Evolutionary conservation across 148 eudicot species (phyloP).

Genomic region (Persicaria tinctoria): DNA sequence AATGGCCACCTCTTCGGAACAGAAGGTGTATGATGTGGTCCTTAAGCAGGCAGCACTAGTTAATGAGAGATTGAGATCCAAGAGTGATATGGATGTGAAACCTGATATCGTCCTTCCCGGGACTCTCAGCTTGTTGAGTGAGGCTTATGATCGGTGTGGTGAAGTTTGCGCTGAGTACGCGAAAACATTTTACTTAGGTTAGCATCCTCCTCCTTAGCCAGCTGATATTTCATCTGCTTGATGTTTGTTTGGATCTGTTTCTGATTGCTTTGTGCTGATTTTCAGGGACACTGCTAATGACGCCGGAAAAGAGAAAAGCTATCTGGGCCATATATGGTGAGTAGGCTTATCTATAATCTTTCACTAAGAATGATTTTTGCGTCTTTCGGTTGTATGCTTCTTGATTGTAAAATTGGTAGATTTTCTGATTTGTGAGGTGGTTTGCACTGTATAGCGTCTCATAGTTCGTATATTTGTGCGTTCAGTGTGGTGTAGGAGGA

Average conservation of each 20-base stretch:
- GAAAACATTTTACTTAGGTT: constrained; percentile 80
- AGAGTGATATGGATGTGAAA: constrained; percentile 58
- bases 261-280: not conserved
- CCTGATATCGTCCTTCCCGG: constrained; percentile 85
- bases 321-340: constrained; percentile 98
- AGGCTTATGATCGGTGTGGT: constrained; percentile 78
- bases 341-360: not conserved
- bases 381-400: not conserved
- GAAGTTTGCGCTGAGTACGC: constrained; percentile 91
- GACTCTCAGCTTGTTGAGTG: constrained; percentile 58
- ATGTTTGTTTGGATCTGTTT: constrained; percentile 5
- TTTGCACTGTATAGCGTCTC: not conserved
- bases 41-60: constrained; percentile 89
- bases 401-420: not conserved
- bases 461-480: constrained; percentile 7
- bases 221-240: not conserved
- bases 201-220: constrained; percentile 9
- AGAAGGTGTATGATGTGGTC: constrained; percentile 90
- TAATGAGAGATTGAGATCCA: constrained; percentile 38
- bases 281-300: constrained; percentile 89
- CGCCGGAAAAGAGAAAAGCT: constrained; percentile 80
- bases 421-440: not conserved
- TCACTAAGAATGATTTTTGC: not conserved
- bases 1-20: constrained; percentile 61
- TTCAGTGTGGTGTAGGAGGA: constrained; percentile 99